Evolutionary conservation across 1,284 basidiomycete species (phyloP).

Genomic region (Ceratobasidium sp.): DNA sequence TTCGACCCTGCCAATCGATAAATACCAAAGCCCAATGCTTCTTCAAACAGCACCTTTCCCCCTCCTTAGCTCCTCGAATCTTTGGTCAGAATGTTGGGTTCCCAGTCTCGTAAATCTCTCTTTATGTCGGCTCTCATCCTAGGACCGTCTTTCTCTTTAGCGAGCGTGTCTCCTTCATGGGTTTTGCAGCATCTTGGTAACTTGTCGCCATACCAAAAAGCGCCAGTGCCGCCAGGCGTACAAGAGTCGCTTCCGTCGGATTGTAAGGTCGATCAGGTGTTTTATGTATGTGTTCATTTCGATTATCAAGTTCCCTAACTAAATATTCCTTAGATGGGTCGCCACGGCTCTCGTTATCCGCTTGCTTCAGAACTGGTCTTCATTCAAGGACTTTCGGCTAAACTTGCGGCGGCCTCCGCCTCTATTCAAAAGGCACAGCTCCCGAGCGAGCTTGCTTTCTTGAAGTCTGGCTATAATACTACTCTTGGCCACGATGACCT

Average conservation of each 20-base stretch:
- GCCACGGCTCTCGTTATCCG: slow-evolving; percentile 60
- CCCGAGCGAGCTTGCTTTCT: slow-evolving; percentile 57
- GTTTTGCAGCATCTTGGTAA: slow-evolving; percentile 54
- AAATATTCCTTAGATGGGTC: slow-evolving; percentile 54
- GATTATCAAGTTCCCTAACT: neutral
- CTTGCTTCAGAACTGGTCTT: slow-evolving; percentile 54
- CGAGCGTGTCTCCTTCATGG: slow-evolving; percentile 28
- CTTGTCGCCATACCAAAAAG: slow-evolving; percentile 57
- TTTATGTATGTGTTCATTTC: slow-evolving; percentile 54
- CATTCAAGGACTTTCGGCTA: slow-evolving; percentile 56
- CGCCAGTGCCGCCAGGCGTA: slow-evolving; percentile 55
- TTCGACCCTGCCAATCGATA: slow-evolving; percentile 7
- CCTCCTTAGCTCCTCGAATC: slow-evolving; percentile 3
- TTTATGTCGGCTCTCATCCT: slow-evolving; percentile 12
- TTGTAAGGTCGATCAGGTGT: slow-evolving; percentile 60
- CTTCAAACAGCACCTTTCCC: neutral
- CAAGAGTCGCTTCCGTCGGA: slow-evolving; percentile 57
- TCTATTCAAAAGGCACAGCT: slow-evolving; percentile 54
- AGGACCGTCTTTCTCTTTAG: slow-evolving; percentile 11
- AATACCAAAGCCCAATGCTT: slow-evolving; percentile 18
- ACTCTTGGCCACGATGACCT: slow-evolving; percentile 58
- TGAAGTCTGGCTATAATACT: slow-evolving; percentile 59
- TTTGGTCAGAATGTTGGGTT: slow-evolving; percentile 23
- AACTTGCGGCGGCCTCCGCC: slow-evolving; percentile 54
- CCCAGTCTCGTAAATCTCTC: slow-evolving; percentile 15